Percentiles rank a stretch among this genome's conserved stretches.
Evolutionary conservation across 106 monocot species (phyloP).

Genomic region (Platanthera guangdongensis): DNA sequence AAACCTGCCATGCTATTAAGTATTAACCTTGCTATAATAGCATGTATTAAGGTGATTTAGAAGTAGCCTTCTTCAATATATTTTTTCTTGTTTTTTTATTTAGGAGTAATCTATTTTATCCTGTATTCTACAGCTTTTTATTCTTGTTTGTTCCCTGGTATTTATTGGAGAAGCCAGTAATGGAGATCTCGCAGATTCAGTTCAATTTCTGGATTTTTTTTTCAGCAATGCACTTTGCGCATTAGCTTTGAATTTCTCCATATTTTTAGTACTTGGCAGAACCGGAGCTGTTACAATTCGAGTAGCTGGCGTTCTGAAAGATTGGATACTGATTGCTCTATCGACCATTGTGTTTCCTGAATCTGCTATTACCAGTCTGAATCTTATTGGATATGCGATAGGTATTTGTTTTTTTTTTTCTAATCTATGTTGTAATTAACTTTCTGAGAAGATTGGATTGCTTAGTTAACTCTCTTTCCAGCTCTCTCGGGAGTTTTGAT

Average conservation of each 20-base stretch:
- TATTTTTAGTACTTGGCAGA: conserved; percentile 93
- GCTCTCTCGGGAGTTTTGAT: conserved; percentile 93
- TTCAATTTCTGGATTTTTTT: conserved; percentile 95
- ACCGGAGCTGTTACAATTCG: conserved; percentile 90
- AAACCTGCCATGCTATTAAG: no score
- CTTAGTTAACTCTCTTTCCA: conserved; percentile 22
- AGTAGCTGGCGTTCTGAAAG: conserved; percentile 94
- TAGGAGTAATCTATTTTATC: not conserved
- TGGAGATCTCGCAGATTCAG: conserved; percentile 68
- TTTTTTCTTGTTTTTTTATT: no score
- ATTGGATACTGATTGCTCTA: conserved; percentile 95
- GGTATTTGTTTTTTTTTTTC: conserved; percentile 36
- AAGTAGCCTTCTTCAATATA: no score
- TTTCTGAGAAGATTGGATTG: not conserved
- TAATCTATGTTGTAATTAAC: not conserved
- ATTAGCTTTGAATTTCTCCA: conserved; percentile 83
- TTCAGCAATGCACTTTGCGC: conserved; percentile 88
- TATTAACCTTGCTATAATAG: no score
- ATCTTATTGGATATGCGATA: conserved; percentile 87
- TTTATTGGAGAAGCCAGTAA: conserved; percentile 67
- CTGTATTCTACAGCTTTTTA: conserved; percentile 47
- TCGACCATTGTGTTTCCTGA: conserved; percentile 96
- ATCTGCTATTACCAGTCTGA: conserved; percentile 85
- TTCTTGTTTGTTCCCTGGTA: conserved; percentile 91
- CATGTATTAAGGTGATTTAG: no score